A percentile compares a stretch with the other conserved stretches of the same genome.
Conservation (phyloP, 2,329 filamentous ascomycete genomes). For the Fusarium verticillioides region DNA sequence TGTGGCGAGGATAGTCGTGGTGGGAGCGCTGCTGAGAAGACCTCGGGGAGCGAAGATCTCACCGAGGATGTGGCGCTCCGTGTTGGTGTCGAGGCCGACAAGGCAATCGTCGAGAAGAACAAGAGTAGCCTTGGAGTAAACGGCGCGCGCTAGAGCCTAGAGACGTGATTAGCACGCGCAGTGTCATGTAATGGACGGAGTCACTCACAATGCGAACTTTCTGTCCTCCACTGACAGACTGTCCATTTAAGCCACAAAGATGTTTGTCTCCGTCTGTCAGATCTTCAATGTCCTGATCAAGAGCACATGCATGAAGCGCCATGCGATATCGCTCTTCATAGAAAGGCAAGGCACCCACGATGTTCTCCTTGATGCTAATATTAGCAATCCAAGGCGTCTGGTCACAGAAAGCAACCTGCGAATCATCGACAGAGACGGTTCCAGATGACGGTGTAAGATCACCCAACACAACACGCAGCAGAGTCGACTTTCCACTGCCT, state of each 20-base stretch:
- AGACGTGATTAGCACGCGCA: accelerated
- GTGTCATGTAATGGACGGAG: accelerated
- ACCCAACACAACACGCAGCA: background rate
- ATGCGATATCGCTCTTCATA: background rate
- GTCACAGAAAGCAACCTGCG: background rate
- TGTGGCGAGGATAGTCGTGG: background rate
- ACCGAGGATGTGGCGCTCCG: background rate
- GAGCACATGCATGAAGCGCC: background rate
- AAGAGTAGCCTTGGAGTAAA: background rate
- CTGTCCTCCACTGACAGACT: background rate
- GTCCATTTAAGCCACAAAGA: background rate
- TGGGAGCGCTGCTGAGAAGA: background rate
- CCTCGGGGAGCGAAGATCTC: background rate
- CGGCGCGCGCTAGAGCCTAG: background rate
- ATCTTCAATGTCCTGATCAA: background rate
- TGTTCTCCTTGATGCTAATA: background rate
- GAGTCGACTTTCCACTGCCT: background rate
- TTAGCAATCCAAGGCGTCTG: background rate
- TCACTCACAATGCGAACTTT: background rate
- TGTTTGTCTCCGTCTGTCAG: background rate
- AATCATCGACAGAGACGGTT: background rate
- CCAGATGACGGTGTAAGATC: background rate
- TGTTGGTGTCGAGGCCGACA: background rate
- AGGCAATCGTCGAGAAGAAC: background rate
- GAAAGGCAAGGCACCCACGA: background rate